These are phyloP conservation scores for Exophiala calicioides DNA, from an alignment of 2,329 filamentous ascomycete species.

Conservation along the genomic window DNA sequence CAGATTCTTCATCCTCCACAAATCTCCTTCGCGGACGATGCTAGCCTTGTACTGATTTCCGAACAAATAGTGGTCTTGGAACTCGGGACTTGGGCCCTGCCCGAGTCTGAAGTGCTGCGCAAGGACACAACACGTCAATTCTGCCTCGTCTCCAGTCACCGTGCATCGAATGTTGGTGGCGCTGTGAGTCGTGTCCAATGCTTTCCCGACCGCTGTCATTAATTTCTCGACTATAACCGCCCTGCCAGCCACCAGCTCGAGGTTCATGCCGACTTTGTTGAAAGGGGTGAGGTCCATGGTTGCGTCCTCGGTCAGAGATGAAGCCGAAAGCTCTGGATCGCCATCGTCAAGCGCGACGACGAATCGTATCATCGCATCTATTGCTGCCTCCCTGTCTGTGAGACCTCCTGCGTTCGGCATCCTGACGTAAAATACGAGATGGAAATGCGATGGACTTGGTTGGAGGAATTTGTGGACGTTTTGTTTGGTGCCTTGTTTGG, in stretches of 20 bases:
- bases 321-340: constrained; percentile 13
- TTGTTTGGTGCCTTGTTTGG: constrained; percentile 2
- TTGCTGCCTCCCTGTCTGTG: constrained; percentile 19
- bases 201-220: constrained; percentile 13
- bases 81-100: constrained; percentile 14
- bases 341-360: constrained; percentile 17
- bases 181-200: constrained; percentile 18
- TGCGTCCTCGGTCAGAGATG: constrained; percentile 15
- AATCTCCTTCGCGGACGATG: constrained; percentile 11
- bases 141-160: constrained; percentile 16
- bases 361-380: constrained; percentile 20
- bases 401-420: constrained; percentile 22
- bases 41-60: constrained; percentile 14
- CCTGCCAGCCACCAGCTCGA: constrained; percentile 2
- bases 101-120: constrained; percentile 19
- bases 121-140: constrained; percentile 7
- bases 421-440: background rate
- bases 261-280: constrained; percentile 4
- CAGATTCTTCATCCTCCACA: constrained; percentile 14
- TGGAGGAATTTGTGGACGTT: background rate
- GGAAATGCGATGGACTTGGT: background rate
- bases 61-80: constrained; percentile 14
- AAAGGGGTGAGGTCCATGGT: constrained; percentile 11
- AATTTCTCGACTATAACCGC: constrained; percentile 11
- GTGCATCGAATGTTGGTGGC: constrained; percentile 19